Percentiles rank a stretch among this genome's conserved stretches.
These are phyloP conservation scores for Verticillium isaacii DNA, from an alignment of 2,329 filamentous ascomycete species.

Conservation along the genomic window DNA sequence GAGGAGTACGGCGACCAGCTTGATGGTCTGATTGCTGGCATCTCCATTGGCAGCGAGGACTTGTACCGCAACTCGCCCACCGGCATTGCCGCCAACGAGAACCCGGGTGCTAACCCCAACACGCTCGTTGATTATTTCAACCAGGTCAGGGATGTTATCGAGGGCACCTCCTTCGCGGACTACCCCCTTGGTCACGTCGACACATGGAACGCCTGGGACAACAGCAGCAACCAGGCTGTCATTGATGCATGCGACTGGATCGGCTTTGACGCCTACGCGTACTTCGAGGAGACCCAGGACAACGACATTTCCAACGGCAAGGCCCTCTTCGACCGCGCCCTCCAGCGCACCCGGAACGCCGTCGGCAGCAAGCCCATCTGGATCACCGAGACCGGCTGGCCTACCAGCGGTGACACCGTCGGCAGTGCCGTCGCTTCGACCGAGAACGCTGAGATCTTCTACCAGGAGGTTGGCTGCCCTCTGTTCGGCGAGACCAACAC, in stretches of 20 bases:
- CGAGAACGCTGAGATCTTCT: constrained; percentile 73
- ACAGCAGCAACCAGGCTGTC: constrained; percentile 65
- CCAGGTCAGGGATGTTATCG: constrained; percentile 59
- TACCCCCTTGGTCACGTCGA: constrained; percentile 78
- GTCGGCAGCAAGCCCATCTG: constrained; percentile 68
- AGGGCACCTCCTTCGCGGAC: constrained; percentile 53
- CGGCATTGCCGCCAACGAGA: constrained; percentile 58
- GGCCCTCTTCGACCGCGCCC: constrained; percentile 63
- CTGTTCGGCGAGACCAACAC: constrained; percentile 60
- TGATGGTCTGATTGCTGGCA: constrained; percentile 66
- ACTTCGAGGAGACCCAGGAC: constrained; percentile 67
- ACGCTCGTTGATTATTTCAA: constrained; percentile 66
- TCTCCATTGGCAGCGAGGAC: constrained; percentile 84
- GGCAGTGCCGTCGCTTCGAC: constrained; percentile 58
- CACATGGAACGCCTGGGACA: constrained; percentile 79
- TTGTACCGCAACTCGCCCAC: constrained; percentile 74
- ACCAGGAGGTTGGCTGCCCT: constrained; percentile 72
- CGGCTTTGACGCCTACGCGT: constrained; percentile 81
- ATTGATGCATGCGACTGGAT: constrained; percentile 71
- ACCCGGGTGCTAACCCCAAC: constrained; percentile 57
- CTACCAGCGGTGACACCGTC: constrained; percentile 61
- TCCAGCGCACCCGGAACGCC: constrained; percentile 53
- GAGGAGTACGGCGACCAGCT: constrained; percentile 62
- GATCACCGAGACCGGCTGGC: constrained; percentile 89
- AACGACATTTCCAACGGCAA: constrained; percentile 64